Evolutionary conservation across 2,329 filamentous ascomycete genomes (phyloP), one percentile per base, ranked within the genome.

Genomic region (Zasmidium cellare): DNA sequence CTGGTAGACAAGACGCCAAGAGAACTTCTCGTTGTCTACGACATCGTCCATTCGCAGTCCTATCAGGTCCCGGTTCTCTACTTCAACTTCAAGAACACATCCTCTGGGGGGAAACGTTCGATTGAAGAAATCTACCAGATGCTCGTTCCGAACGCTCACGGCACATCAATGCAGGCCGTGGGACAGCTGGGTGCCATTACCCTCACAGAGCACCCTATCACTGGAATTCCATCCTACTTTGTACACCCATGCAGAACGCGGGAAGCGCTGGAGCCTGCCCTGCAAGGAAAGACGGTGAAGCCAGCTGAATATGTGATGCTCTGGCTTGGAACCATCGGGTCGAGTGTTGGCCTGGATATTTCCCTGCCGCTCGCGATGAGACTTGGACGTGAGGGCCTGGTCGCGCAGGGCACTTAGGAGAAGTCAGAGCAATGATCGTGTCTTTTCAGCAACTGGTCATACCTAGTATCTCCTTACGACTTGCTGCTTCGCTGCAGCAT

Each of bases 161-260:
- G 59, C 44, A 28, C 66, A 1, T 72, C 76, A 51, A 59, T 76
- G 7, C 62, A 71, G 25, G 60, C 57, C 23, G 66, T 72, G 3
- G 76, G 77, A 3, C 63, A 76, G 1, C 69, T 69, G 61, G 69
- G 69, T 2, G 66, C 66, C 0, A 48, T 72, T 45, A 69, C 62
- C 55, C 60, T 68, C 56, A 63, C 65, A 86, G 87, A 96, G 74
- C 92, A 97, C 80, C 93, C 94, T 53, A 75, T 90, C 58, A 90
- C 87, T 57, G 89, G 88, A 53, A 75, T 87, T 58, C 91, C 92
- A 44, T 84, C 86, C 51, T 97, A 93, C 75, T 97, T 96, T 75
- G 83, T 97, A 67, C 94, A 99, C 77, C 93, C 94, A 22, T 97
- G 94, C 76, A 85, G 90, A 72, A 90, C 94, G 9, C 89, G 89